Percentiles rank a stretch among this genome's conserved stretches.
phyloP scores from a whole-genome alignment of 331 rosid species.

The Malus hybrid region DNA sequence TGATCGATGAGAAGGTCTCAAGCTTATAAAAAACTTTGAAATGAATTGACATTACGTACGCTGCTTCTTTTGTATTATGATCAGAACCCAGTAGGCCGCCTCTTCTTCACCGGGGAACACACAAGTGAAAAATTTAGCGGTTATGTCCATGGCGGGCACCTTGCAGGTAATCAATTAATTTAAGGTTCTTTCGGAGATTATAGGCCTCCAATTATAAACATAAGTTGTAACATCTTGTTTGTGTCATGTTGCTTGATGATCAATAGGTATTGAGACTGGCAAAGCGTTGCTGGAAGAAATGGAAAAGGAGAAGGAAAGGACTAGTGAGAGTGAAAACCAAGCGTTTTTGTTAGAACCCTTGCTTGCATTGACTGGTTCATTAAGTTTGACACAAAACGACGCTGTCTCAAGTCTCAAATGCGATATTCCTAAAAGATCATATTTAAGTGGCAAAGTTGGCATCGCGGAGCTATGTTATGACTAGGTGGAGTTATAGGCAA shows the following conservation, averaged over 20 bases:
- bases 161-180: constrained; percentile 41
- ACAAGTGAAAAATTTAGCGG: constrained; percentile 82
- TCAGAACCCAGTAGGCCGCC: constrained; percentile 81
- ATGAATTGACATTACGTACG: neutral
- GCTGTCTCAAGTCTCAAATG: constrained; percentile 64
- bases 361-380: constrained; percentile 63
- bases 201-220: neutral
- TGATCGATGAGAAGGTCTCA: neutral
- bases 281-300: constrained; percentile 66
- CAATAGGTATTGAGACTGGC: constrained; percentile 74
- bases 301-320: constrained; percentile 49
- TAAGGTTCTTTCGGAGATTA: neutral
- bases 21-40: neutral
- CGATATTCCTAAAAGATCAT: constrained; percentile 67
- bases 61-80: neutral
- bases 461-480: constrained; percentile 63
- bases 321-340: constrained; percentile 45
- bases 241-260: neutral
- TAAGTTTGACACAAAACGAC: constrained; percentile 51
- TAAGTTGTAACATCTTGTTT: neutral
- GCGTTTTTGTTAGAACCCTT: constrained; percentile 61
- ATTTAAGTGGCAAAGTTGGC: constrained; percentile 60
- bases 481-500: constrained; percentile 22
- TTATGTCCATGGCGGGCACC: constrained; percentile 89
- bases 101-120: constrained; percentile 89